Evolutionary conservation across 257 asterid genomes (phyloP).

Genomic region (Dorcoceras hygrometricum): DNA sequence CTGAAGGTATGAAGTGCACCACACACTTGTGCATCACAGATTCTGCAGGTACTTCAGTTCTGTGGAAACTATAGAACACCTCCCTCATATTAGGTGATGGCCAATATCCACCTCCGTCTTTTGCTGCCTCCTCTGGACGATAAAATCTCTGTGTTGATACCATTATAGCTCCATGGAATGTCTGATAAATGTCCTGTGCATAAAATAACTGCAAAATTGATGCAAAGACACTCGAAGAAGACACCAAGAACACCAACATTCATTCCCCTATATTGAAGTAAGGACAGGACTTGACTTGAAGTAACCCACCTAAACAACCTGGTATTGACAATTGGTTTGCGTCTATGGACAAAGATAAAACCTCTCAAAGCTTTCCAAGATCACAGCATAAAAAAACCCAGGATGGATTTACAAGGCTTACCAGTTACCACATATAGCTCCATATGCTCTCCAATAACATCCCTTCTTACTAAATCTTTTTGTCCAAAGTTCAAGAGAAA

Average conservation of each 20-base stretch:
- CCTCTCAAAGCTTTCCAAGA: background rate
- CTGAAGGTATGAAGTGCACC: slow-evolving; percentile 46
- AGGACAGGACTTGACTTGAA: background rate
- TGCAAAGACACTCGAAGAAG: background rate
- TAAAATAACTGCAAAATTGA: background rate
- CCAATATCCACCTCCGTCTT: slow-evolving; percentile 43
- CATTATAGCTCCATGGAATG: slow-evolving; percentile 35
- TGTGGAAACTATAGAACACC: slow-evolving; percentile 46
- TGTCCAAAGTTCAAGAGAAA: background rate
- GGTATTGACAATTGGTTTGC: background rate
- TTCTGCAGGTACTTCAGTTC: slow-evolving; percentile 49
- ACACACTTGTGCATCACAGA: slow-evolving; percentile 57
- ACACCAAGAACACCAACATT: background rate
- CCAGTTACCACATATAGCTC: background rate
- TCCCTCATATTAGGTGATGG: slow-evolving; percentile 40
- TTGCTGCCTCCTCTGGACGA: slow-evolving; percentile 51
- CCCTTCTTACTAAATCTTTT: background rate
- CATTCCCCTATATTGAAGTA: background rate
- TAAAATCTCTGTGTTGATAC: slow-evolving; percentile 48
- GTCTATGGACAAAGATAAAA: background rate
- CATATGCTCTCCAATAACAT: background rate
- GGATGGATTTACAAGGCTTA: background rate
- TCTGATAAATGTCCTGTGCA: slow-evolving; percentile 42
- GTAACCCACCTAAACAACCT: background rate
- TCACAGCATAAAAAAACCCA: background rate